Percentiles rank a stretch among this genome's conserved stretches.
These are phyloP conservation scores for Mikania micrantha DNA, from an alignment of 129 eudicot species.

Conservation along the genomic window DNA sequence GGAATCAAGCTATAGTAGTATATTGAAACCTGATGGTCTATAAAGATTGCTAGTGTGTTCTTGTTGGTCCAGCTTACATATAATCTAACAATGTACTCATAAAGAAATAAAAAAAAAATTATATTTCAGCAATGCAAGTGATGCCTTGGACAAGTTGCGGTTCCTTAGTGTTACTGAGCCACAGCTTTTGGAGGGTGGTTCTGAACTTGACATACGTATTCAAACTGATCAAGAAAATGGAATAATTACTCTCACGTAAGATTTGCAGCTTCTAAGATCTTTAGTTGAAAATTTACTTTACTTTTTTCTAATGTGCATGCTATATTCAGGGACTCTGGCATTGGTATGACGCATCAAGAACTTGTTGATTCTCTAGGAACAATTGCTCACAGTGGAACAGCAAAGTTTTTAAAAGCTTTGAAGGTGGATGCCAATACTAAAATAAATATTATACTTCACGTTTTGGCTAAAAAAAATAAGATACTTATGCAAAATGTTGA, in stretches of 20 bases:
- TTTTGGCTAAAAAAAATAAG: neutral
- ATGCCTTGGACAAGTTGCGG: conserved; percentile 97
- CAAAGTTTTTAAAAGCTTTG: conserved; percentile 77
- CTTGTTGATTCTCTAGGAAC: conserved; percentile 96
- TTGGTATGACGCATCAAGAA: conserved; percentile 94
- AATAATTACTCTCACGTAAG: conserved; percentile 77
- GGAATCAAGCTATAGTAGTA: neutral
- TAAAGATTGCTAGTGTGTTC: neutral
- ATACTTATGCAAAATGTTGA: conserved; percentile 10
- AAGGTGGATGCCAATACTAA: conserved; percentile 41
- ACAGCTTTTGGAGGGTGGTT: conserved; percentile 65
- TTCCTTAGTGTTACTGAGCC: conserved; percentile 85
- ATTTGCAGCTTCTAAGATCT: neutral
- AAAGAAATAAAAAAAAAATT: neutral
- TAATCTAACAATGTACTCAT: neutral
- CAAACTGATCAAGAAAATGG: conserved; percentile 87
- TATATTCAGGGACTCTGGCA: conserved; percentile 80
- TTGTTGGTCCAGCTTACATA: neutral
- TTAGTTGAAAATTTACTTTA: neutral
- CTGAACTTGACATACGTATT: conserved; percentile 88
- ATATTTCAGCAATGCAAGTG: conserved; percentile 85
- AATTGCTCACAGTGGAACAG: conserved; percentile 98
- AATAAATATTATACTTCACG: neutral
- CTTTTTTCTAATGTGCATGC: neutral
- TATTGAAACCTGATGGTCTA: neutral